phyloP scores from a whole-genome alignment of 768 basidiomycete species.

The Phylloporus sp. region DNA sequence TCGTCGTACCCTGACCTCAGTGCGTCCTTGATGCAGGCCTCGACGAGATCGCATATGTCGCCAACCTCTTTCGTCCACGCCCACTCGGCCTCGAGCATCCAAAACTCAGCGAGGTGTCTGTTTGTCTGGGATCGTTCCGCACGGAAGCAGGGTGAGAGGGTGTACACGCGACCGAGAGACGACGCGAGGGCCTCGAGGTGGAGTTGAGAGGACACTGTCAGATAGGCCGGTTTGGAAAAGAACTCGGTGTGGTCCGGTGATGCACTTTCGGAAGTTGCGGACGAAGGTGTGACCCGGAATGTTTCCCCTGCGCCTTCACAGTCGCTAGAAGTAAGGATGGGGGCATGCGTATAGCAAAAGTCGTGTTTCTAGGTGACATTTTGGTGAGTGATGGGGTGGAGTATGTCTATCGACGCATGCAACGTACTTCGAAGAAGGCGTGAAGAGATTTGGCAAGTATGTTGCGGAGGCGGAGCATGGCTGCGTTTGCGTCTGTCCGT shows the following conservation, averaged over 20 bases:
- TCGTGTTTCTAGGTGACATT: constrained; percentile 54
- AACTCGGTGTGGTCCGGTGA: constrained; percentile 44
- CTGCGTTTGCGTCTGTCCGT: constrained; percentile 65
- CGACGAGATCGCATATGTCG: constrained; percentile 53
- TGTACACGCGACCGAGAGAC: constrained; percentile 81
- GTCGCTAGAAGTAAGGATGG: constrained; percentile 86
- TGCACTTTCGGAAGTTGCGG: constrained; percentile 3
- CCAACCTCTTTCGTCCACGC: constrained; percentile 50
- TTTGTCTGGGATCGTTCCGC: constrained; percentile 86
- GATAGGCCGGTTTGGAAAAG: constrained; percentile 71
- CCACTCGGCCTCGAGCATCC: constrained; percentile 99
- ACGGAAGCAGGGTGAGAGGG: constrained; percentile 90
- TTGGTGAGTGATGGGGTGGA: constrained; percentile 13
- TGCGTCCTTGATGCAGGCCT: constrained; percentile 47
- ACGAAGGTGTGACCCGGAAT: constrained; percentile 59
- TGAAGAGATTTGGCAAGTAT: constrained; percentile 52
- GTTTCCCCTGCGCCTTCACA: constrained; percentile 96
- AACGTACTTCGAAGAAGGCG: constrained; percentile 67
- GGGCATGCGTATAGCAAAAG: constrained; percentile 78
- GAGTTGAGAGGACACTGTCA: constrained; percentile 94
- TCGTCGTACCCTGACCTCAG: constrained; percentile 33
- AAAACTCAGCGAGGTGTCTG: constrained; percentile 95
- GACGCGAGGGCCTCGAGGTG: constrained; percentile 87
- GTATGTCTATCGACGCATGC: neutral
- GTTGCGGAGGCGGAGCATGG: constrained; percentile 74